Evolutionary conservation across 257 asterid species (phyloP).

Genomic region (Scutellaria baicalensis): DNA sequence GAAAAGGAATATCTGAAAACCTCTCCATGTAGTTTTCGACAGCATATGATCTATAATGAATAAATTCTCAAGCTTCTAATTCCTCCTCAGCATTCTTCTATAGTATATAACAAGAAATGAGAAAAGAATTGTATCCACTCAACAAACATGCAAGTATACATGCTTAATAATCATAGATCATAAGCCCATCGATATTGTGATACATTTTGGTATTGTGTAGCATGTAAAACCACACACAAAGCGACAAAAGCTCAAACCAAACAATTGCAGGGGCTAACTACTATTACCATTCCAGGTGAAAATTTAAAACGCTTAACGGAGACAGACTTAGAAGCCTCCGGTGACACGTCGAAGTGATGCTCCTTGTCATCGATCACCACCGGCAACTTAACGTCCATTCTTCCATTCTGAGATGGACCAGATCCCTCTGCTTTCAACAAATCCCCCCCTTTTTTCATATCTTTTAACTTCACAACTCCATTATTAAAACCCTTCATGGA

Average conservation of each 20-base stretch:
- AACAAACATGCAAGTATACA: background rate
- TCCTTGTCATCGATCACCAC: constrained; percentile 30
- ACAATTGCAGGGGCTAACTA: background rate
- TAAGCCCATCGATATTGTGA: background rate
- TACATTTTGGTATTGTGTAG: background rate
- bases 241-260: constrained; percentile 1
- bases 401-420: constrained; percentile 25
- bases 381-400: constrained; percentile 22
- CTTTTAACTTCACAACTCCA: constrained; percentile 11
- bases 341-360: constrained; percentile 56
- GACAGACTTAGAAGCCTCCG: constrained; percentile 51
- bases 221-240: background rate
- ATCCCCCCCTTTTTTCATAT: constrained; percentile 6
- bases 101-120: background rate
- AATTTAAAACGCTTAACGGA: constrained; percentile 76
- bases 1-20: background rate
- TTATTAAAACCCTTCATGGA: constrained; percentile 8
- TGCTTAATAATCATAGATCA: background rate
- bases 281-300: constrained; percentile 92
- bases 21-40: background rate
- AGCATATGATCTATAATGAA: background rate
- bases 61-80: background rate
- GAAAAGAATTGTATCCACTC: background rate
- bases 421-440: constrained; percentile 20
- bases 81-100: background rate